A percentile compares a stretch with the other conserved stretches of the same genome.
Conservation (phyloP, 2,329 filamentous ascomycete genomes). For the Colletotrichum paranaense region DNA sequence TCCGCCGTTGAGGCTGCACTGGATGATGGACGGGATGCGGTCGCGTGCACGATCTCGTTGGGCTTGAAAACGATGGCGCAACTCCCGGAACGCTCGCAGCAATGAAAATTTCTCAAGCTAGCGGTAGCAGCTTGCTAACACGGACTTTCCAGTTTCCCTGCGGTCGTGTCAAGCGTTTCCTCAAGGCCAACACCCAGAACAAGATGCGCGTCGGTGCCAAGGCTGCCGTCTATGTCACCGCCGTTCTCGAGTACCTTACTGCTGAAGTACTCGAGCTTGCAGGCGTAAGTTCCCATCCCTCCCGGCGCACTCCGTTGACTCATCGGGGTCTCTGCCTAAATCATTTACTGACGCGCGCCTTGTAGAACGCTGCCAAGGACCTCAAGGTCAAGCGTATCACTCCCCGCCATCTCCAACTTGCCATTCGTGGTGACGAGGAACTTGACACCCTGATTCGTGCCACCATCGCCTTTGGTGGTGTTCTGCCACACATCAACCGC, state of each 20-base stretch:
- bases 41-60: slow-evolving; percentile 25
- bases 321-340: slow-evolving; percentile 24
- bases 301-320: slow-evolving; percentile 13
- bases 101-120: slow-evolving; percentile 5
- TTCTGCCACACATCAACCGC: slow-evolving; percentile 98
- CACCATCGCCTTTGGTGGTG: slow-evolving; percentile 98
- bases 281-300: slow-evolving; percentile 70
- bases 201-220: slow-evolving; percentile 99
- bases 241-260: slow-evolving; percentile 97
- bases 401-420: slow-evolving; percentile 95
- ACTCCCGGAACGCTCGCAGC: slow-evolving; percentile 10
- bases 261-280: slow-evolving; percentile 98
- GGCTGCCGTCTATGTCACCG: slow-evolving; percentile 97
- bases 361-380: slow-evolving; percentile 94
- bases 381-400: slow-evolving; percentile 99
- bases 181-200: slow-evolving; percentile 99
- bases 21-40: background rate
- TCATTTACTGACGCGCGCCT: slow-evolving; percentile 32
- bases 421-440: slow-evolving; percentile 98
- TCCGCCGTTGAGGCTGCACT: background rate
- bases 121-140: slow-evolving; percentile 10
- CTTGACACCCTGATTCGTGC: slow-evolving; percentile 96
- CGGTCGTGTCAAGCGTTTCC: slow-evolving; percentile 99
- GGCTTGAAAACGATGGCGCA: slow-evolving; percentile 25
- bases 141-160: slow-evolving; percentile 82